Base-by-base conservation (phyloP, 306 rosid genomes). In the Ochetophila trinervis region DNA sequence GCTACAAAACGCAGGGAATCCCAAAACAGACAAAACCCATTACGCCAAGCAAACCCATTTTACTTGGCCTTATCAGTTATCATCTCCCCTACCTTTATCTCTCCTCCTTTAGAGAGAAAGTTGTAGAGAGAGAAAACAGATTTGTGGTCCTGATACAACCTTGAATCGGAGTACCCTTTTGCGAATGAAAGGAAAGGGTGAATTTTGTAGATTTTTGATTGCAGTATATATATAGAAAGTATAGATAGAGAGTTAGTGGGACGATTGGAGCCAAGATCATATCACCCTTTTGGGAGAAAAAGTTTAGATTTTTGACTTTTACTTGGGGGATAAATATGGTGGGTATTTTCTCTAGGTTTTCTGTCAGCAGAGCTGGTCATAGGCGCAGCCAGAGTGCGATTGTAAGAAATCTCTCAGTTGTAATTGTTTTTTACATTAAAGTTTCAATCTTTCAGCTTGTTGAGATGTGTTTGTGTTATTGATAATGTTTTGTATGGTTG, bases 301-400 rank as follows among this genome's bases (percentile, higher is more conserved):
- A 67, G 19, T 37, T 8, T 8, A 11, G 51, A 16, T 2, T 16
- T 16, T 19, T 16, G 23, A 50, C 11, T 24, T 30, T 24, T 47
- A 19, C 9, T 24, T 19, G 53, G 15, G 42, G 37, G 20, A 21
- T 18, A 50, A 57, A 19, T 54, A 90, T 93, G 99, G 99, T 90
- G 77, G 97, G 99, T 64, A 66, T 93, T 67, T 93, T 93, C 86
- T 93, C 99, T 3, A 84, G 91, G 79, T 90, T 93, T 70, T 85
- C 97, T 37, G 85, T 71, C 60, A 83, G 88, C 72, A 86, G 87
- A 75, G 72, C 74, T 54, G 76, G 73, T 24, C 99, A 93, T 80
- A 88, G 99, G 60, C 85, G 99, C n/a, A 85, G 88, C 20, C 99
- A 90, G 69, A 93, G 99, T 54, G 97, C 97, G 12, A 57, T 93